These are phyloP conservation scores for Ulmus americana DNA, from an alignment of 331 rosid species.

Conservation along the genomic window DNA sequence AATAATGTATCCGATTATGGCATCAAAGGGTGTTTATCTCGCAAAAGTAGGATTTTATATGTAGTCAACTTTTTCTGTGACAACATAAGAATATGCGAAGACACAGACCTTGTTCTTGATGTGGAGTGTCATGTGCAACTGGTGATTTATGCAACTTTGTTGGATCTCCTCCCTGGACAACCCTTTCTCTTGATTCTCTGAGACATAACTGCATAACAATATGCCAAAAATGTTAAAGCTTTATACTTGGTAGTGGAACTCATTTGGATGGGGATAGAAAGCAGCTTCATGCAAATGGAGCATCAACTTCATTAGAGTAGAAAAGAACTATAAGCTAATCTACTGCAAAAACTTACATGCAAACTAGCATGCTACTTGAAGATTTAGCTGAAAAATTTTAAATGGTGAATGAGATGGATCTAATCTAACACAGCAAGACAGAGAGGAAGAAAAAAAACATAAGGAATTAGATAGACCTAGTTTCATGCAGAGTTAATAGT, in stretches of 20 bases:
- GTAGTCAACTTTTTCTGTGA: neutral
- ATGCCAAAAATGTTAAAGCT: neutral
- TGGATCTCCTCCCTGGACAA: slow-evolving; percentile 82
- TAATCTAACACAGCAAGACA: neutral
- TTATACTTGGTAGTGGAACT: too few species aligned
- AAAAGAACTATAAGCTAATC: too few species aligned
- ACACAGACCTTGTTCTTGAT: slow-evolving; percentile 44
- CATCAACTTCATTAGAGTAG: neutral
- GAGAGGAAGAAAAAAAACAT: too few species aligned
- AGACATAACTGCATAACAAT: slow-evolving; percentile 45
- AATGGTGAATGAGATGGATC: too few species aligned
- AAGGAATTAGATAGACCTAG: neutral
- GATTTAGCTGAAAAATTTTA: too few species aligned
- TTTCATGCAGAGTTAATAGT: neutral
- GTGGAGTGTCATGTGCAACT: slow-evolving; percentile 30
- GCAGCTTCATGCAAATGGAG: too few species aligned
- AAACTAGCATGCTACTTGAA: too few species aligned
- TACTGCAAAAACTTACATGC: too few species aligned
- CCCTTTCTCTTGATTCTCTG: slow-evolving; percentile 80
- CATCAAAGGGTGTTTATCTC: neutral
- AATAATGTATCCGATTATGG: neutral
- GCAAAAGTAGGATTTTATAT: neutral
- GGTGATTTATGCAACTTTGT: slow-evolving; percentile 57
- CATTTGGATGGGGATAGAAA: too few species aligned
- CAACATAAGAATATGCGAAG: slow-evolving; percentile 7